Conservation (phyloP, 768 basidiomycete species). For the Xanthoconium purpureum region DNA sequence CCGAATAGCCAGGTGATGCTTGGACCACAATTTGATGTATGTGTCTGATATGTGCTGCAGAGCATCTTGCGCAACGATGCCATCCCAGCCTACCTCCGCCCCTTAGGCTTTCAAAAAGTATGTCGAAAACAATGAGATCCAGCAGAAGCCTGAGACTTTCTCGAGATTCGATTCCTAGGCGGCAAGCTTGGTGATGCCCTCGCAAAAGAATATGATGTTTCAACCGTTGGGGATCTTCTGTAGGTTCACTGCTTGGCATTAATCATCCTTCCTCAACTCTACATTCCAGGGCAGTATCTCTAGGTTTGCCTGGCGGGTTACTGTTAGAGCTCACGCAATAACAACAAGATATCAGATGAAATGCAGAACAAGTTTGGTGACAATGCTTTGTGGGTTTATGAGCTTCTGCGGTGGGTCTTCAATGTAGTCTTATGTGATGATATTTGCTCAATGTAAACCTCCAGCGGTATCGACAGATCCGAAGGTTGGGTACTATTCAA, state of each 20-base stretch:
- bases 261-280: constrained; percentile 3
- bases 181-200: constrained; percentile 91
- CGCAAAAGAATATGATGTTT: constrained; percentile 83
- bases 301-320: constrained; percentile 43
- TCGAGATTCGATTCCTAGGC: constrained; percentile 87
- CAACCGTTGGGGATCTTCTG: constrained; percentile 89
- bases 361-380: constrained; percentile 82
- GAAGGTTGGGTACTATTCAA: constrained; percentile 57
- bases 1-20: constrained; percentile 72
- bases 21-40: background rate
- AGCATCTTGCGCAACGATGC: constrained; percentile 80
- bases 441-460: background rate
- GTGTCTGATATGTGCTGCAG: constrained; percentile 37
- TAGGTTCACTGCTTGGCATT: constrained; percentile 37
- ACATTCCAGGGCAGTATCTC: constrained; percentile 46
- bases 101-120: constrained; percentile 88
- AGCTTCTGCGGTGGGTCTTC: constrained; percentile 69
- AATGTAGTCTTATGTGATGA: background rate
- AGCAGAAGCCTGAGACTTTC: background rate
- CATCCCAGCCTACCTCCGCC: constrained; percentile 79
- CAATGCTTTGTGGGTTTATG: constrained; percentile 86
- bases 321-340: background rate
- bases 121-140: background rate
- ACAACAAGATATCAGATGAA: constrained; percentile 47
- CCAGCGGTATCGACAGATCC: constrained; percentile 78